Percentiles rank a stretch among this genome's conserved stretches.
Evolutionary conservation across 2,329 filamentous ascomycete genomes (phyloP).

Genomic region (Aureobasidium sp.): DNA sequence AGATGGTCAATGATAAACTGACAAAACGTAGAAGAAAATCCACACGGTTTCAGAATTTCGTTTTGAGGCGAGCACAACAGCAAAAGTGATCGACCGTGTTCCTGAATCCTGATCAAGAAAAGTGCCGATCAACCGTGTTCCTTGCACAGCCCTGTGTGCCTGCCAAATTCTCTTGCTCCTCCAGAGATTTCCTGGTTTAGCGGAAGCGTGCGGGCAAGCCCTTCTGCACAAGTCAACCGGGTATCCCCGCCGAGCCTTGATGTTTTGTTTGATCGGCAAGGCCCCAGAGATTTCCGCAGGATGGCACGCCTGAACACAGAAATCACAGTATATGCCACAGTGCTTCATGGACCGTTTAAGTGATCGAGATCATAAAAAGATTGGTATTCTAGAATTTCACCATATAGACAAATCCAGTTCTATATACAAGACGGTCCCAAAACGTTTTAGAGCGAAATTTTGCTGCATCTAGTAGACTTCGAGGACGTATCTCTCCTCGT

Average conservation of each 20-base stretch:
- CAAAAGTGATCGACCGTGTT: conserved; percentile 2
- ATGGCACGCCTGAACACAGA: neutral
- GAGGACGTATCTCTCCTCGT: conserved; percentile 85
- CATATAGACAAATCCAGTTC: neutral
- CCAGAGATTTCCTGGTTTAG: neutral
- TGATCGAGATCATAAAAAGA: neutral
- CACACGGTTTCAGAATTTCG: neutral
- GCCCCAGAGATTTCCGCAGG: neutral
- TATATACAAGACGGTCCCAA: neutral
- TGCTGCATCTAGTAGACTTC: conserved; percentile 74
- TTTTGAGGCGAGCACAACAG: neutral
- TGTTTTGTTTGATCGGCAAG: conserved; percentile 13
- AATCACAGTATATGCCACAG: neutral
- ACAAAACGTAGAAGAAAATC: neutral
- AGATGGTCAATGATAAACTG: neutral
- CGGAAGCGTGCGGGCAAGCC: neutral
- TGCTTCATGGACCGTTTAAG: neutral
- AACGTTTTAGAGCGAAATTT: neutral
- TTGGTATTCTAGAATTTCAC: neutral
- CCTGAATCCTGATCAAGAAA: neutral
- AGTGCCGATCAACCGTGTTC: neutral
- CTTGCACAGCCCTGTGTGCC: conserved; percentile 7
- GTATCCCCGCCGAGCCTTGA: conserved; percentile 2
- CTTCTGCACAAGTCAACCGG: conserved; percentile 13
- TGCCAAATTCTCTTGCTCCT: neutral